Percentiles rank a stretch among this genome's conserved stretches.
These are phyloP conservation scores for Elsinoe australis DNA, from an alignment of 2,329 filamentous ascomycete genomes.

Conservation along the genomic window DNA sequence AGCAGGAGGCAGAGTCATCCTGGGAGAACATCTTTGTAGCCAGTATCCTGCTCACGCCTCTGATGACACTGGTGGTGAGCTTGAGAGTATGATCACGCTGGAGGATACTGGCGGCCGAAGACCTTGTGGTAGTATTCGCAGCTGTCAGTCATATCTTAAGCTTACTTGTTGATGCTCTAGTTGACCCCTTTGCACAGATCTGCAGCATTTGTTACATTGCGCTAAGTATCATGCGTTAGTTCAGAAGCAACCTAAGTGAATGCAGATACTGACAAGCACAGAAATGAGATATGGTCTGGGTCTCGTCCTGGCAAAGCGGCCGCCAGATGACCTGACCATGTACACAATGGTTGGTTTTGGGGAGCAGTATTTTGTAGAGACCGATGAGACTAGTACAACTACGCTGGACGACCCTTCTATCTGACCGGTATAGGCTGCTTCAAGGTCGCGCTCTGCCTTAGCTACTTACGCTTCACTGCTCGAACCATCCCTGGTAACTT, in stretches of 20 bases:
- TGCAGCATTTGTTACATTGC: slow-evolving; percentile 8
- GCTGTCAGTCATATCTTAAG: not conserved
- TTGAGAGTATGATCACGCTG: slow-evolving; percentile 4
- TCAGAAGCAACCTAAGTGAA: not conserved
- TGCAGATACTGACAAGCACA: not conserved
- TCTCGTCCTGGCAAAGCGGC: not conserved
- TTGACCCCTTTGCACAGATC: not conserved
- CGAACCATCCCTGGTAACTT: not conserved
- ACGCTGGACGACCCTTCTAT: slow-evolving; percentile 14
- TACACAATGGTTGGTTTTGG: slow-evolving; percentile 14
- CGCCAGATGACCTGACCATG: not conserved
- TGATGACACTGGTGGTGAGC: slow-evolving; percentile 1
- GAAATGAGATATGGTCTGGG: slow-evolving; percentile 14
- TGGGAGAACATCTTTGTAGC: slow-evolving; percentile 10
- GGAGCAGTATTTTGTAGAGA: no score
- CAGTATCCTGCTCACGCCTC: not conserved
- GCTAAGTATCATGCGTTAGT: slow-evolving; percentile 10
- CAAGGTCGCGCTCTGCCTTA: slow-evolving; percentile 13
- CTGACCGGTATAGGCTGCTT: slow-evolving; percentile 13
- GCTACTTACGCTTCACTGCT: slow-evolving; percentile 12
- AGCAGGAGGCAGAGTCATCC: not conserved
- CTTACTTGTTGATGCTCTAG: no score
- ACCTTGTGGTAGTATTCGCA: slow-evolving; percentile 7
- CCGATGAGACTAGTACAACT: slow-evolving; percentile 17
- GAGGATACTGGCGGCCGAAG: not conserved